phyloP scores from a whole-genome alignment of 768 basidiomycete genomes.

The Paxillus rubicundulus region DNA sequence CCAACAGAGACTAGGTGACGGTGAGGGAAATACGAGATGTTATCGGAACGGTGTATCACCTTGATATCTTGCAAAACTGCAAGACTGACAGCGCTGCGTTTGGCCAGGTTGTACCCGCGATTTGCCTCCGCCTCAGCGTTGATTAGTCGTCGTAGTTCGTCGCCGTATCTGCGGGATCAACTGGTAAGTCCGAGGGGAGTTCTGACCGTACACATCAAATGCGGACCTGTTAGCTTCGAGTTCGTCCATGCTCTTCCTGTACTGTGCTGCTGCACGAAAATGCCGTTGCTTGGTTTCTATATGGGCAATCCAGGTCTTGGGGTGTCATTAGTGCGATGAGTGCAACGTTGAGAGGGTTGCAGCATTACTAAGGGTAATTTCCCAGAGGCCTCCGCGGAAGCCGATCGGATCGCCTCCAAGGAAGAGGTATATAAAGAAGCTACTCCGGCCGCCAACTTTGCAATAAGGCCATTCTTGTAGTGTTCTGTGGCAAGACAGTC shows the following conservation, averaged over 20 bases:
- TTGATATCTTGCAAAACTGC: constrained; percentile 77
- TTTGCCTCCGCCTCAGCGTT: constrained; percentile 68
- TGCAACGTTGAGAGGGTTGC: background rate
- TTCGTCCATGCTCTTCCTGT: constrained; percentile 86
- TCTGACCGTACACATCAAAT: background rate
- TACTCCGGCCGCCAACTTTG: constrained; percentile 77
- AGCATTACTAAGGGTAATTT: constrained; percentile 54
- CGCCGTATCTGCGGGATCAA: constrained; percentile 64
- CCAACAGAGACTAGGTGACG: constrained; percentile 63
- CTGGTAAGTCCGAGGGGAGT: constrained; percentile 4
- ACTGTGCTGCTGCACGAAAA: constrained; percentile 87
- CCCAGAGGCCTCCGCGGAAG: constrained; percentile 42
- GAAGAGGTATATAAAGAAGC: constrained; percentile 64
- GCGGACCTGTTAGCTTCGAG: constrained; percentile 68
- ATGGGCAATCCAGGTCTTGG: constrained; percentile 72
- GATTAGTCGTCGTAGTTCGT: constrained; percentile 76
- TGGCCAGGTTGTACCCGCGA: constrained; percentile 65
- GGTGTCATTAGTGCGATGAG: constrained; percentile 12
- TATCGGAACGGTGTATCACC: constrained; percentile 37
- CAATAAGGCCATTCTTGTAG: constrained; percentile 79
- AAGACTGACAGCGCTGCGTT: constrained; percentile 57
- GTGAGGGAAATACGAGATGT: background rate
- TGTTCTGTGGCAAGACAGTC: constrained; percentile 39
- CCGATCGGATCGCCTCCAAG: constrained; percentile 41
- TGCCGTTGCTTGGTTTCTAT: constrained; percentile 80